Conservation (phyloP, 2,329 filamentous ascomycete genomes). For the Capronia americana region DNA sequence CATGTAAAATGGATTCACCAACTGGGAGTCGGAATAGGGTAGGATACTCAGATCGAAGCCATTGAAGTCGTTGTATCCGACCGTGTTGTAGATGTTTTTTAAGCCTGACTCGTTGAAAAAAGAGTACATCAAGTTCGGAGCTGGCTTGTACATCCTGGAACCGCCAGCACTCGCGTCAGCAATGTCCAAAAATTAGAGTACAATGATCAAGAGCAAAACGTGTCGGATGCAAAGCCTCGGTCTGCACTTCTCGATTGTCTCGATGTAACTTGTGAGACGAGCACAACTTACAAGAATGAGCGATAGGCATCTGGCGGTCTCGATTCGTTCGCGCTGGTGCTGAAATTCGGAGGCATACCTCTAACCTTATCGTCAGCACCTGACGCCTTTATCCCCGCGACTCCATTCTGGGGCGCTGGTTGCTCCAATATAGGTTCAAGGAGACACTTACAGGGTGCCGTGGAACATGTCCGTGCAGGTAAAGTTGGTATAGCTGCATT, state of each 20-base stretch:
- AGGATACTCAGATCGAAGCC: constrained; percentile 14
- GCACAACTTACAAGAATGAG: constrained; percentile 22
- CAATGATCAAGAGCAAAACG: not conserved
- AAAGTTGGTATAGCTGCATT: constrained; percentile 23
- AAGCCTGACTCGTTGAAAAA: constrained; percentile 27
- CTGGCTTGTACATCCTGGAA: constrained; percentile 19
- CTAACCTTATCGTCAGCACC: not conserved
- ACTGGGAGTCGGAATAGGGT: constrained; percentile 23
- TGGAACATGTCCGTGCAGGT: constrained; percentile 31
- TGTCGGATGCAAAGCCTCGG: not conserved
- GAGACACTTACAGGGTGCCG: constrained; percentile 27
- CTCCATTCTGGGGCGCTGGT: not conserved
- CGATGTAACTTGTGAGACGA: not conserved
- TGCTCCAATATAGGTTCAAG: not conserved
- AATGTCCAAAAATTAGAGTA: not conserved
- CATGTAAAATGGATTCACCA: constrained; percentile 29
- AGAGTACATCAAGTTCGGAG: constrained; percentile 24
- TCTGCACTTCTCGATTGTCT: not conserved
- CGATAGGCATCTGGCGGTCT: constrained; percentile 21
- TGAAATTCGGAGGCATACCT: not conserved
- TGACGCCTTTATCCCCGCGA: not conserved
- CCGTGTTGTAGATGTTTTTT: constrained; percentile 32
- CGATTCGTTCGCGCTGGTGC: constrained; percentile 10
- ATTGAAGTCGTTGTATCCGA: constrained; percentile 15
- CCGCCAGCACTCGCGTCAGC: not conserved